phyloP scores from a whole-genome alignment of 345 rosid species.

The Dimocarpus longan region DNA sequence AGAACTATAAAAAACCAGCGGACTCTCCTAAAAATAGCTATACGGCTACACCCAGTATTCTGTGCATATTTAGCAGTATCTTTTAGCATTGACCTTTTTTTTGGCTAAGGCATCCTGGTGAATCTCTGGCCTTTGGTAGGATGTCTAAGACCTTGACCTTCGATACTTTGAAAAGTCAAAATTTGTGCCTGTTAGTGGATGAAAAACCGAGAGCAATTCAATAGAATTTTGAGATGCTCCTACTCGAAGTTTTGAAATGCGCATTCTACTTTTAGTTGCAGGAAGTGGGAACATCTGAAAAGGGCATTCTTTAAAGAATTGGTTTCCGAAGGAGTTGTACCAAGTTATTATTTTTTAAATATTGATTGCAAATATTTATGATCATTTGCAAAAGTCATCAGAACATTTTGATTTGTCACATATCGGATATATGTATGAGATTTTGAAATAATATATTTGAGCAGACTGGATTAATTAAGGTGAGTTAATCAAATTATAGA shows the following conservation, averaged over 20 bases:
- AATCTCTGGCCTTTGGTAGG: not conserved
- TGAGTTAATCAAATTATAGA: not conserved
- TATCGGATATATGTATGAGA: too few species aligned
- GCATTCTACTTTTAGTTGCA: not conserved
- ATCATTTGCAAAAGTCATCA: not conserved
- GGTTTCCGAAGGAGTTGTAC: not conserved
- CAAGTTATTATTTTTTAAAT: not conserved
- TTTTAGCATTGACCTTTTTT: too few species aligned
- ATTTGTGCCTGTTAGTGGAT: not conserved
- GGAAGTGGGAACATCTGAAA: not conserved
- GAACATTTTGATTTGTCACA: not conserved
- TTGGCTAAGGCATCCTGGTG: too few species aligned
- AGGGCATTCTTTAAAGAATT: not conserved
- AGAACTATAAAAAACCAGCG: too few species aligned
- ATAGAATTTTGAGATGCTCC: not conserved
- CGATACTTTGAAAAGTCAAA: conserved; percentile 26
- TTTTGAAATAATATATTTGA: too few species aligned
- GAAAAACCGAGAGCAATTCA: not conserved
- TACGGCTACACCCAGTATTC: too few species aligned
- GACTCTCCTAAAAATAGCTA: too few species aligned
- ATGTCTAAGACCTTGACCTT: conserved; percentile 24
- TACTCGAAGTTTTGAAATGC: not conserved
- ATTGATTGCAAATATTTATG: not conserved
- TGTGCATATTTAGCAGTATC: too few species aligned
- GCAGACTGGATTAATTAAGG: not conserved